Base-by-base conservation (phyloP, 164 flowering plant species). In the Nymphaea thermarum region DNA sequence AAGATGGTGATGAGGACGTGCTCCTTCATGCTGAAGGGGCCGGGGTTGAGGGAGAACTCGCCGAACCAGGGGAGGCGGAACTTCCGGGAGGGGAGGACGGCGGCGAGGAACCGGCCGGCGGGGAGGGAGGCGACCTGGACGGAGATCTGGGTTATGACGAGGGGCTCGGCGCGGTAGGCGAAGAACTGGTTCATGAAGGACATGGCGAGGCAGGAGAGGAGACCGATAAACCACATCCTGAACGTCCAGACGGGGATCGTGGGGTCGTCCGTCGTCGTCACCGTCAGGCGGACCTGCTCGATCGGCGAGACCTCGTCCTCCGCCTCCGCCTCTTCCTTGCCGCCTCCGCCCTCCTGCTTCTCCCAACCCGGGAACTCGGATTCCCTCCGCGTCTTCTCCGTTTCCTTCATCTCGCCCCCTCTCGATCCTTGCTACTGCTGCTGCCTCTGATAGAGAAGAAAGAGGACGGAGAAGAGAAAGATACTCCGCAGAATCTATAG, bases 191-290 rank as follows among this genome's bases (percentile, higher is more conserved):
- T 89, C 67, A 92, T 82, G 66, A 90, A 90, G 0, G 96, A 86
- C 67, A 90, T 80, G 11, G 88, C 71, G 2, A 43, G 75, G 51
- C 96, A 92, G 0, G 96, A 92, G 42, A 90, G 15, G 0, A 92
- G 17, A 6, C 95, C 96, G 60, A 92, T 68, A 72, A 80, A 79
- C 98, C 98, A 90, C 94, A 90, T 90, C 60, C 96, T 76, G 76
- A 92, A 92, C 14, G 98, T 92, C 96, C 94, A 88, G 8, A 90
- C 94, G n/a, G 98, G 88, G 6, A 84, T 86, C 51, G 80, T 65
- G 4, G 88, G 87, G 71, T 92, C 95, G 80, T 92, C 96, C 59
- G 87, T 81, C 82, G 85, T 90, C 66, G 81, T 60, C 57, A 92
- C 98, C 5, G 96, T 90, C 7, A 92, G 74, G 25, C 96, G 82